A percentile compares a stretch with the other conserved stretches of the same genome.
Evolutionary conservation across 768 basidiomycete species (phyloP).

Genomic region (Tylopilus sp.): DNA sequence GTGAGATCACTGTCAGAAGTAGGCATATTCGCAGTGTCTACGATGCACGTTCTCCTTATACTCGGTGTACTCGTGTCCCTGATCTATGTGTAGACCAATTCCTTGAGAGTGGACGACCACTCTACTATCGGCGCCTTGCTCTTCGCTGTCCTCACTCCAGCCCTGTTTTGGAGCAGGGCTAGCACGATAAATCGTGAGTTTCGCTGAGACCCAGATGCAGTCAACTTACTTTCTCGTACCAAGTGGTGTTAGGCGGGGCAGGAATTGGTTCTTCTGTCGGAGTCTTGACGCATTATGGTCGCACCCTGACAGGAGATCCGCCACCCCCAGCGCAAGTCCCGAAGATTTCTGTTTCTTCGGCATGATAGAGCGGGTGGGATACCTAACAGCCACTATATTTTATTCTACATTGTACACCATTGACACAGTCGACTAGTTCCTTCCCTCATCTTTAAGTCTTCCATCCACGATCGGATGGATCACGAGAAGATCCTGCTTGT

Average conservation of each 20-base stretch:
- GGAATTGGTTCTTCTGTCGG: slow-evolving; percentile 64
- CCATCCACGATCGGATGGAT: slow-evolving; percentile 67
- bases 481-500: slow-evolving; percentile 49
- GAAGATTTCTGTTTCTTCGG: slow-evolving; percentile 20
- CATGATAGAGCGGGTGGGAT: slow-evolving; percentile 1
- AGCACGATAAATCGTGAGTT: slow-evolving; percentile 54
- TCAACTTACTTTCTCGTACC: not conserved
- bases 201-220: not conserved
- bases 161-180: slow-evolving; percentile 71
- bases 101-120: slow-evolving; percentile 67
- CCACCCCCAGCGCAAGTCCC: slow-evolving; percentile 40
- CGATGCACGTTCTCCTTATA: slow-evolving; percentile 52
- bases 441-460: slow-evolving; percentile 54
- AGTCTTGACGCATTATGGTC: slow-evolving; percentile 51
- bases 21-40: slow-evolving; percentile 53
- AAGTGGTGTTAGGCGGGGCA: slow-evolving; percentile 71
- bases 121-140: slow-evolving; percentile 71
- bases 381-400: not conserved
- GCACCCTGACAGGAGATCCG: slow-evolving; percentile 52
- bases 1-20: slow-evolving; percentile 43
- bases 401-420: slow-evolving; percentile 13
- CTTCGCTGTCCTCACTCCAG: slow-evolving; percentile 60
- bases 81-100: slow-evolving; percentile 42
- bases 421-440: slow-evolving; percentile 13
- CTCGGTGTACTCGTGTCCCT: not conserved